Evolutionary conservation across 2,329 filamentous ascomycete genomes (phyloP).

Genomic region (Calycina marina): DNA sequence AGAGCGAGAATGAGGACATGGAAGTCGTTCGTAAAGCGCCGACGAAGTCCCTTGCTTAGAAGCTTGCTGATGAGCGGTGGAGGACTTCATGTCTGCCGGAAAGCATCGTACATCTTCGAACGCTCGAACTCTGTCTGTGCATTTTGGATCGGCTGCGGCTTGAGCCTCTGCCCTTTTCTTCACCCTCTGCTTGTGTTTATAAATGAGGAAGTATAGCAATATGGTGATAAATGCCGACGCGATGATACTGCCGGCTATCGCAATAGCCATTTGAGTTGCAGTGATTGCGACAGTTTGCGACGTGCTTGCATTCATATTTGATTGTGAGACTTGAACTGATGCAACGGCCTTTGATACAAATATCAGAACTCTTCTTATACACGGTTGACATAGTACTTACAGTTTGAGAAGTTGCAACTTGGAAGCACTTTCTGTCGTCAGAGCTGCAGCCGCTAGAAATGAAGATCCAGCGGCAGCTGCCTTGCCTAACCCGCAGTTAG

Average conservation of each 20-base stretch:
- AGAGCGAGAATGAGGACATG: conserved; percentile 8
- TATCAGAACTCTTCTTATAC: neutral
- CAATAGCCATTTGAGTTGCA: conserved; percentile 28
- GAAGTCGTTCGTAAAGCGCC: conserved; percentile 4
- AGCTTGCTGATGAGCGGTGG: conserved; percentile 9
- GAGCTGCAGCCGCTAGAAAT: conserved; percentile 16
- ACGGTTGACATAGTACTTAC: conserved; percentile 8
- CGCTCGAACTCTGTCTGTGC: neutral
- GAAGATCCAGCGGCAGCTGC: conserved; percentile 18
- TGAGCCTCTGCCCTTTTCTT: neutral
- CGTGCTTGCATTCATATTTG: conserved; percentile 8
- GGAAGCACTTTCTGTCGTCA: conserved; percentile 11
- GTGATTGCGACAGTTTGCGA: conserved; percentile 27
- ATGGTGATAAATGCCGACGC: conserved; percentile 28
- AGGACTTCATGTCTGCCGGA: conserved; percentile 11
- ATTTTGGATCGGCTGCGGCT: neutral
- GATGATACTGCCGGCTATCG: conserved; percentile 28
- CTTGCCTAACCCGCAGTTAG: conserved; percentile 16
- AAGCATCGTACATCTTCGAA: conserved; percentile 3
- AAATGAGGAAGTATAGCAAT: conserved; percentile 24
- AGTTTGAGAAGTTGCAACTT: conserved; percentile 9
- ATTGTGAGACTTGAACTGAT: conserved; percentile 10
- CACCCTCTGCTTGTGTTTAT: conserved; percentile 17
- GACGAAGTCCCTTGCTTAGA: conserved; percentile 6
- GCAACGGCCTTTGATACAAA: conserved; percentile 11